Evolutionary conservation across 2,329 filamentous ascomycete species (phyloP).

Genomic region (Graphium sp.): DNA sequence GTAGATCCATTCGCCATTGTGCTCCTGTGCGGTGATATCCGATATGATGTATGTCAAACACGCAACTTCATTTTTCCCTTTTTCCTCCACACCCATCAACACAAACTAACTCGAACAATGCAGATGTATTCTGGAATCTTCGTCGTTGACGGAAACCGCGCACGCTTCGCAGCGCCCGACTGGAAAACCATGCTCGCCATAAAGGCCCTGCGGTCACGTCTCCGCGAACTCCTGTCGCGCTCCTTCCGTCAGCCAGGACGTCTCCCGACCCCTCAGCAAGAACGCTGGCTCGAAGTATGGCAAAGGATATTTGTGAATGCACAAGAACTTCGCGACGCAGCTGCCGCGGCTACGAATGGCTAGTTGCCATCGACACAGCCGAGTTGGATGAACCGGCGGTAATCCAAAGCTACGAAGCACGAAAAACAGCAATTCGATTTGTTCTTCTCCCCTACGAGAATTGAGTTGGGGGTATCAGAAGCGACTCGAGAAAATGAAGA

Average conservation of each 20-base stretch:
- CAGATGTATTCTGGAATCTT: conserved; percentile 78
- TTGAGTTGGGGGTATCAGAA: too few species aligned
- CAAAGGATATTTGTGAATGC: conserved; percentile 44
- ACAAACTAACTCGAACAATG: conserved; percentile 1
- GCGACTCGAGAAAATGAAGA: too few species aligned
- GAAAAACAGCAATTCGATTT: too few species aligned
- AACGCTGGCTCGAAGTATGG: conserved; percentile 61
- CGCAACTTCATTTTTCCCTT: background rate
- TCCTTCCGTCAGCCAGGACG: conserved; percentile 54
- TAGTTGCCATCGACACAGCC: too few species aligned
- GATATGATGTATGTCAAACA: conserved; percentile 50
- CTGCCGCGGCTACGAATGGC: too few species aligned
- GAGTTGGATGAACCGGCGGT: too few species aligned
- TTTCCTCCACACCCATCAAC: background rate
- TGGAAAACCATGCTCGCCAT: conserved; percentile 88
- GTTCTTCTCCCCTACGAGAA: too few species aligned
- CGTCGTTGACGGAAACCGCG: conserved; percentile 71
- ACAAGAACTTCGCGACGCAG: background rate
- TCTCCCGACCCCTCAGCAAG: conserved; percentile 46
- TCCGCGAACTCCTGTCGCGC: conserved; percentile 59
- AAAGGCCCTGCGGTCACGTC: conserved; percentile 56
- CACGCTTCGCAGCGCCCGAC: conserved; percentile 67
- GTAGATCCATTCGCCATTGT: conserved; percentile 70
- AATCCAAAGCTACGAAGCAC: too few species aligned
- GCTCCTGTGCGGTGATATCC: conserved; percentile 74